phyloP scores from a whole-genome alignment of 2,329 filamentous ascomycete genomes.

The Neopestalotiopsis sp. region DNA sequence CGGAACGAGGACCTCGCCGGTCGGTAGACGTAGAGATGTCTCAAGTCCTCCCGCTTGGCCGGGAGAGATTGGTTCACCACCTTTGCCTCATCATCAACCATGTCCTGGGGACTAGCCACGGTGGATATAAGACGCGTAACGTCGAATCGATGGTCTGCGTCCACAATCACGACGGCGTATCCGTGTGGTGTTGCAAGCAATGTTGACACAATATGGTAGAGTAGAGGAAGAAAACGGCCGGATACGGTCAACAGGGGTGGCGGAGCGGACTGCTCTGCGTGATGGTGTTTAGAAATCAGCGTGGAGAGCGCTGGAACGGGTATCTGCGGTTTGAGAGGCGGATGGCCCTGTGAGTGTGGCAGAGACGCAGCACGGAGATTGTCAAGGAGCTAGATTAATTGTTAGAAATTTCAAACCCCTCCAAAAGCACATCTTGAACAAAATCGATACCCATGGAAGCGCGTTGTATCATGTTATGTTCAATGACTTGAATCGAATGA shows the following conservation, averaged over 20 bases:
- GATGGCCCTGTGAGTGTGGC: constrained; percentile 11
- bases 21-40: constrained; percentile 56
- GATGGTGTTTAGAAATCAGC: constrained; percentile 52
- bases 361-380: constrained; percentile 3
- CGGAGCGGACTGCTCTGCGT: constrained; percentile 50
- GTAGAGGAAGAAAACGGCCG: constrained; percentile 57
- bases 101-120: no score
- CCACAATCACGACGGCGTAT: constrained; percentile 59
- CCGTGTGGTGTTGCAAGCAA: constrained; percentile 53
- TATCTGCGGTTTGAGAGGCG: constrained; percentile 26
- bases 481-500: background rate
- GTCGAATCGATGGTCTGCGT: constrained; percentile 61
- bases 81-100: constrained; percentile 14
- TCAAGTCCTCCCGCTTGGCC: constrained; percentile 41
- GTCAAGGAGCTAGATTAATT: background rate
- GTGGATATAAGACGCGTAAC: constrained; percentile 44
- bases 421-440: background rate
- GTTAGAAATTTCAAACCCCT: background rate
- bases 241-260: constrained; percentile 49
- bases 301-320: constrained; percentile 52
- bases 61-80: constrained; percentile 22
- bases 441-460: background rate
- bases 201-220: constrained; percentile 60
- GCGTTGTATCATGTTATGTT: background rate
- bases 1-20: constrained; percentile 35